A percentile compares a stretch with the other conserved stretches of the same genome.
Conservation (phyloP, 176 grass and related monocot species). For the Elymus sibiricus region DNA sequence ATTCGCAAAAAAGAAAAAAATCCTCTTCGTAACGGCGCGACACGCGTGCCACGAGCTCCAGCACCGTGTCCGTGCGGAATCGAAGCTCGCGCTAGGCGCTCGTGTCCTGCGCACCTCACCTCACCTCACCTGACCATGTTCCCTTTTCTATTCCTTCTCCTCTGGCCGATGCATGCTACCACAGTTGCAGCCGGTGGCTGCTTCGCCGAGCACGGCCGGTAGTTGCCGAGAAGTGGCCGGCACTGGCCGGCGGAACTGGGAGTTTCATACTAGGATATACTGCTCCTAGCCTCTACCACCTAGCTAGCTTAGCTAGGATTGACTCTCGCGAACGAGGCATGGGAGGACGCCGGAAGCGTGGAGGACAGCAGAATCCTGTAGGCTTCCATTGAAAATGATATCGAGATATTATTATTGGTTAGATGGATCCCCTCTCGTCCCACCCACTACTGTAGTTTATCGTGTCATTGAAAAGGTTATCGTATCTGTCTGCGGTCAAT, state of each 20-base stretch:
- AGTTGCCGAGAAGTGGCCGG: constrained; percentile 11
- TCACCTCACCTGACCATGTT: background rate
- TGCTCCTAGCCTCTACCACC: background rate
- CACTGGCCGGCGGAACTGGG: background rate
- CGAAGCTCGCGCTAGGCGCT: background rate
- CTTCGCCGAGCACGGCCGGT: background rate
- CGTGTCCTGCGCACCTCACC: background rate
- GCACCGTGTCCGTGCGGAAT: background rate
- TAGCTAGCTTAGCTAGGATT: constrained; percentile 5
- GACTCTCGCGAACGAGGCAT: background rate
- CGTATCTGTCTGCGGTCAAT: background rate
- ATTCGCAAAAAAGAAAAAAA: background rate
- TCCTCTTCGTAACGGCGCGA: background rate
- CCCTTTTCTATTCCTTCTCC: background rate
- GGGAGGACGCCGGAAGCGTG: constrained; percentile 3
- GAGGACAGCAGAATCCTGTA: constrained; percentile 1
- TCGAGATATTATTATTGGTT: background rate
- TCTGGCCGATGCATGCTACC: background rate
- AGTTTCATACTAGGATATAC: background rate
- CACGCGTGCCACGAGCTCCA: background rate
- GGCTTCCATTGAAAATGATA: constrained; percentile 14
- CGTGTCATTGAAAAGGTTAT: constrained; percentile 24
- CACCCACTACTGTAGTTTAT: background rate
- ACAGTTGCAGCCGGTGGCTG: background rate
- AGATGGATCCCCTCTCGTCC: background rate